Percentiles rank a stretch among this genome's conserved stretches.
Conservation (phyloP, 306 rosid species). For the Sindora glabra region DNA sequence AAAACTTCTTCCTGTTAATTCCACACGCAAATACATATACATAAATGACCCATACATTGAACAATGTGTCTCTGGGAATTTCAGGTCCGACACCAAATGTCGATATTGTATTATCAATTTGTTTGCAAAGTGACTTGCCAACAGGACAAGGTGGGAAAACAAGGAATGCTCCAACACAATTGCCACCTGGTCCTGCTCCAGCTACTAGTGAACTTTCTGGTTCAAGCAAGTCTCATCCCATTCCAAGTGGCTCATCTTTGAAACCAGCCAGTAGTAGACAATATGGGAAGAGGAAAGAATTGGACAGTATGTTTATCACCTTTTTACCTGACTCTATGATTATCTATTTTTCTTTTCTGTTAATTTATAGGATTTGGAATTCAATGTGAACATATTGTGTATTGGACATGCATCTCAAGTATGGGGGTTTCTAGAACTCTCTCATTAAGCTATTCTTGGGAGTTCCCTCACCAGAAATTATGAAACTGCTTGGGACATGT, state of each 20-base stretch:
- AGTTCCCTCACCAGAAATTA: too few relatives aligned
- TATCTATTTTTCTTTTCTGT: background rate
- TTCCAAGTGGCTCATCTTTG: constrained; percentile 47
- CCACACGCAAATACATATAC: too few relatives aligned
- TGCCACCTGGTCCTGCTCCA: constrained; percentile 49
- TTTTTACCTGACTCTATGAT: background rate
- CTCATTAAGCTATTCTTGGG: too few relatives aligned
- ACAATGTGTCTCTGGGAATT: constrained; percentile 16
- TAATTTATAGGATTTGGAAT: too few relatives aligned
- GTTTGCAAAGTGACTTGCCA: constrained; percentile 72
- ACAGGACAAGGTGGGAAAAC: constrained; percentile 40
- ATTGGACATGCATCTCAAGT: too few relatives aligned
- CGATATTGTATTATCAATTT: constrained; percentile 76
- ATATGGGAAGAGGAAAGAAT: constrained; percentile 65
- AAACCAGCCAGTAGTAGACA: constrained; percentile 48
- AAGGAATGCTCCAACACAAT: constrained; percentile 28
- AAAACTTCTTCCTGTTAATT: background rate
- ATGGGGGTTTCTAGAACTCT: too few relatives aligned
- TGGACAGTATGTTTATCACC: constrained; percentile 56
- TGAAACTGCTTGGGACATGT: background rate
- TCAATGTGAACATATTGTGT: too few relatives aligned
- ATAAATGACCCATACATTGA: constrained; percentile 19
- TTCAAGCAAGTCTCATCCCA: constrained; percentile 73
- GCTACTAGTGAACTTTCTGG: constrained; percentile 73
- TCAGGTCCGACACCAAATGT: constrained; percentile 91